These are phyloP conservation scores for Lachnellula suecica DNA, from an alignment of 2,329 filamentous ascomycete genomes.

Conservation along the genomic window DNA sequence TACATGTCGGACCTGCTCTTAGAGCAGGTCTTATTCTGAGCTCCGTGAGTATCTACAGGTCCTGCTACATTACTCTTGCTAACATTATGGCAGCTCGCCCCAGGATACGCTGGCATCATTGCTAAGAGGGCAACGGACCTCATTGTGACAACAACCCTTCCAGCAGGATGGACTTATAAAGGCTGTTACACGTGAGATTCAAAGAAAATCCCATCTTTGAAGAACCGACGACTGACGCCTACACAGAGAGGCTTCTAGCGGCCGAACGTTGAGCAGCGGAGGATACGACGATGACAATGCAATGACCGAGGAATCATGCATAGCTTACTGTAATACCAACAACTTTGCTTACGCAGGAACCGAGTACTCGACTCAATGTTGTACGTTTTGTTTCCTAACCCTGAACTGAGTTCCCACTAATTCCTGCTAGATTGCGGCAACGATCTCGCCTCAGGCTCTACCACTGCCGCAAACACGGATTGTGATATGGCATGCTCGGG, in stretches of 20 bases:
- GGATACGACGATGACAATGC: constrained; percentile 16
- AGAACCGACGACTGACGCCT: not conserved
- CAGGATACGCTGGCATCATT: not conserved
- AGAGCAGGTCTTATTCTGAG: not conserved
- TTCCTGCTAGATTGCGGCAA: constrained; percentile 21
- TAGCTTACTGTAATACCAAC: constrained; percentile 23
- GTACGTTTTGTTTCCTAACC: constrained; percentile 17
- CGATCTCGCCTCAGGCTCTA: constrained; percentile 13
- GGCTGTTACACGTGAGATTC: constrained; percentile 26
- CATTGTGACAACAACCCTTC: constrained; percentile 7
- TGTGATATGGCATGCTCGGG: constrained; percentile 31
- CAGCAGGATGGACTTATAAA: constrained; percentile 23
- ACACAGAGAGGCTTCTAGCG: constrained; percentile 14
- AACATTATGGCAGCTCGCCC: not conserved
- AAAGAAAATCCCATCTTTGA: not conserved
- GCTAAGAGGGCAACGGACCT: not conserved
- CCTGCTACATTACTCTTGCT: not conserved
- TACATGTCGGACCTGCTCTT: not conserved
- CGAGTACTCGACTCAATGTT: constrained; percentile 30
- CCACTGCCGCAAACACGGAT: constrained; percentile 13
- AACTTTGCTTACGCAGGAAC: constrained; percentile 28
- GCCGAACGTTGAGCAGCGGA: constrained; percentile 20
- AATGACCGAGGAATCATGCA: constrained; percentile 29
- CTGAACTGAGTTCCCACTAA: constrained; percentile 1
- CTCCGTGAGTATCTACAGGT: constrained; percentile 1